phyloP scores from a whole-genome alignment of 192 early-diverging fungal genomes.

The Coemansia erecta region DNA sequence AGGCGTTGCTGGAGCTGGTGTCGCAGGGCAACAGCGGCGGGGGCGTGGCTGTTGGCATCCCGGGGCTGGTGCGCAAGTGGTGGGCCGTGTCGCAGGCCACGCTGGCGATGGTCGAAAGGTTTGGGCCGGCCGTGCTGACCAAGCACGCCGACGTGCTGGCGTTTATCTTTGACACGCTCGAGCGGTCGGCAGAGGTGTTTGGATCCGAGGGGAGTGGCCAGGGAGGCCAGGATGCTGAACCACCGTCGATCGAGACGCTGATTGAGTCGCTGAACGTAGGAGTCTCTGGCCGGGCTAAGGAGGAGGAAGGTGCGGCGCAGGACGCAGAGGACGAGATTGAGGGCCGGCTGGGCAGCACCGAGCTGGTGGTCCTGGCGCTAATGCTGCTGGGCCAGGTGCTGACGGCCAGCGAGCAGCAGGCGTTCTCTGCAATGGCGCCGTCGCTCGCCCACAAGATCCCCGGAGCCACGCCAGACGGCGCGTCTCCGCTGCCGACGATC shows the following conservation, averaged over 20 bases:
- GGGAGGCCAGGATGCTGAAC: conserved; percentile 22
- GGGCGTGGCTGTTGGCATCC: too few relatives aligned
- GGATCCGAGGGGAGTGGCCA: not conserved
- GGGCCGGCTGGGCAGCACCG: conserved; percentile 53
- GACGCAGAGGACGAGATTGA: too few relatives aligned
- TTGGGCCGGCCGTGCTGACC: conserved; percentile 73
- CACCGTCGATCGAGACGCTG: conserved; percentile 16
- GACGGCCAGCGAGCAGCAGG: conserved; percentile 48
- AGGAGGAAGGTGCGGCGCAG: conserved; percentile 19
- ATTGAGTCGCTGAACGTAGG: conserved; percentile 23
- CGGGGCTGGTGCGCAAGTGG: conserved; percentile 27
- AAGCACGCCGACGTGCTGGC: conserved; percentile 74
- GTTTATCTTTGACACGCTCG: conserved; percentile 64
- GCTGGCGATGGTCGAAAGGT: conserved; percentile 60
- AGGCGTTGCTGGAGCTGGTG: conserved; percentile 49
- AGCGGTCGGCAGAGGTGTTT: conserved; percentile 22
- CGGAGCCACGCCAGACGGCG: not conserved
- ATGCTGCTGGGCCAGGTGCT: conserved; percentile 65
- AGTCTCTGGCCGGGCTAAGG: too few relatives aligned
- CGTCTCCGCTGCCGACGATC: conserved; percentile 13
- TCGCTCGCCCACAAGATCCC: not conserved
- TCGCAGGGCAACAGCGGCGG: conserved; percentile 7
- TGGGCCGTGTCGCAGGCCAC: conserved; percentile 51
- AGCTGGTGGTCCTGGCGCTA: conserved; percentile 59
- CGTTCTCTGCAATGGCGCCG: conserved; percentile 13